A percentile compares a stretch with the other conserved stretches of the same genome.
These are phyloP conservation scores for Lathyrus sativus DNA, from an alignment of 306 rosid species.

Conservation along the genomic window DNA sequence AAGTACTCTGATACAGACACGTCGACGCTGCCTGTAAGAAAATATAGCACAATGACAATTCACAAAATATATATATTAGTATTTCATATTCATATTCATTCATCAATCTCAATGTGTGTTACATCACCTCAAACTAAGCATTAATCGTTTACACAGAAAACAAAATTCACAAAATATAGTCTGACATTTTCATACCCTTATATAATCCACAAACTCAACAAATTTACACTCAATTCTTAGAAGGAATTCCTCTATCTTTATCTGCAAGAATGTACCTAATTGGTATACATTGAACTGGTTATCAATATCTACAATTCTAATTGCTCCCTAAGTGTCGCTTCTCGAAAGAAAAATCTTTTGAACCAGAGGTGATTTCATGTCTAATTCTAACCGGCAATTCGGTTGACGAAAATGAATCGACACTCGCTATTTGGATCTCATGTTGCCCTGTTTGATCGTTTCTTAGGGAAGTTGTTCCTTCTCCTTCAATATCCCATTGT, in stretches of 20 bases:
- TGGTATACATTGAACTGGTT: conserved; percentile 17
- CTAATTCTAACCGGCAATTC: conserved; percentile 31
- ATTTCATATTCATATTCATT: no score
- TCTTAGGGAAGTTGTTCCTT: conserved; percentile 38
- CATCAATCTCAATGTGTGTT: no score
- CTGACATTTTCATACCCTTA: background rate
- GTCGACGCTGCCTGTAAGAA: no score
- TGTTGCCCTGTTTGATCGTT: conserved; percentile 2
- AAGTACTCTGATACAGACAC: no score
- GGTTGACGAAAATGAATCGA: conserved; percentile 38
- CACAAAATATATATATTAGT: no score
- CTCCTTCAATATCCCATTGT: conserved; percentile 47
- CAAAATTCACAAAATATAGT: background rate
- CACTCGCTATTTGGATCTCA: conserved; percentile 31
- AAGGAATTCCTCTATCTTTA: background rate
- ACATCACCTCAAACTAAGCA: background rate
- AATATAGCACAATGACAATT: no score
- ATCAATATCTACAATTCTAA: conserved; percentile 7
- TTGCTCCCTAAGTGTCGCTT: conserved; percentile 13
- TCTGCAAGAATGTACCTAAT: background rate
- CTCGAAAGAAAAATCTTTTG: conserved; percentile 51
- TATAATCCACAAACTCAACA: conserved; percentile 13
- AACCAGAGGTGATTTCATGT: conserved; percentile 39
- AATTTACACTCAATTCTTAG: conserved; percentile 7
- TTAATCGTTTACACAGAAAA: background rate